phyloP scores from a whole-genome alignment of 345 rosid species.

The Heritiera littoralis region DNA sequence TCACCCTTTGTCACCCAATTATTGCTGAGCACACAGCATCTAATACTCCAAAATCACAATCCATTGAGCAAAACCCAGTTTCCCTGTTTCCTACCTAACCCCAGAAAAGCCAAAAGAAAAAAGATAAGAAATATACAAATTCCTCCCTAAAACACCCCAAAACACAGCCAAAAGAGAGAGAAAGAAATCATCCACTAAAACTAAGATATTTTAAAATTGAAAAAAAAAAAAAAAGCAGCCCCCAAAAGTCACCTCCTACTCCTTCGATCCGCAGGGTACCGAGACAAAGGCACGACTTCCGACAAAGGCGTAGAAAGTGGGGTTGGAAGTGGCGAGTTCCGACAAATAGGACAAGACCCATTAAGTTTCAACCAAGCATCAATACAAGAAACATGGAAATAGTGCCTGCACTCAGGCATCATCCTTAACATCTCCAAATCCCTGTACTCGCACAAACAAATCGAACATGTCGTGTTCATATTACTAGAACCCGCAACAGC shows the following conservation, averaged over 20 bases:
- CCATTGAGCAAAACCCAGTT: constrained; percentile 1
- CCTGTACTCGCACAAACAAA: constrained; percentile 87
- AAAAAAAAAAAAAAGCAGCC: background rate
- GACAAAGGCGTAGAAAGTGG: constrained; percentile 93
- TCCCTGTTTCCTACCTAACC: background rate
- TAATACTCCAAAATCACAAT: background rate
- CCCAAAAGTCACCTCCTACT: constrained; percentile 39
- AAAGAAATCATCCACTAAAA: constrained; percentile 5
- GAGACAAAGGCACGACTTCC: constrained; percentile 93
- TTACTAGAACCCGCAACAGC: constrained; percentile 23
- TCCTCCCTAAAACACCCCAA: background rate
- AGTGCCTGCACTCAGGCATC: constrained; percentile 98
- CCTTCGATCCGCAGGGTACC: constrained; percentile 83
- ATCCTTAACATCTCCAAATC: constrained; percentile 92
- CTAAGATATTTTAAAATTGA: background rate
- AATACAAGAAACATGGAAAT: constrained; percentile 72
- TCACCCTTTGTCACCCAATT: background rate
- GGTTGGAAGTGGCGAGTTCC: constrained; percentile 97
- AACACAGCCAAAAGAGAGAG: background rate
- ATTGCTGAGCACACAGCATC: background rate
- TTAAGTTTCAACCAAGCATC: constrained; percentile 97
- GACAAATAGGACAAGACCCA: constrained; percentile 96
- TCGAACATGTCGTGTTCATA: constrained; percentile 61
- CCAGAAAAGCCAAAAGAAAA: background rate
- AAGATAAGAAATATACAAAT: background rate